A percentile compares a stretch with the other conserved stretches of the same genome.
Evolutionary conservation across 2,329 filamentous ascomycete species (phyloP).

Genomic region (Fusarium tjaetaba): DNA sequence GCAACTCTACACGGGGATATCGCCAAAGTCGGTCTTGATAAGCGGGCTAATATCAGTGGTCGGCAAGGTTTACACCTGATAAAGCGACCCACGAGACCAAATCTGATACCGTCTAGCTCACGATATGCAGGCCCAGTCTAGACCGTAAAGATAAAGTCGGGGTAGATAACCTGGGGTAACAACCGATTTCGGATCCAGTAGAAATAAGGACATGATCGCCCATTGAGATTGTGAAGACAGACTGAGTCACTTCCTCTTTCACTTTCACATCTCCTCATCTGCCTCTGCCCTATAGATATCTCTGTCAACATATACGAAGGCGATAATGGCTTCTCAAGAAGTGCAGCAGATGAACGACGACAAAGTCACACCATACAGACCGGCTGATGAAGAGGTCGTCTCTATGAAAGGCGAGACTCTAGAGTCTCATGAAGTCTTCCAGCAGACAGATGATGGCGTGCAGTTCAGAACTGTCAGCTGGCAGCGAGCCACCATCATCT

Average conservation of each 20-base stretch:
- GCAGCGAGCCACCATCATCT: conserved; percentile 53
- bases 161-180: conserved; percentile 1
- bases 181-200: neutral
- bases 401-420: neutral
- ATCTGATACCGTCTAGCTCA: neutral
- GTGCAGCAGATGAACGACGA: neutral
- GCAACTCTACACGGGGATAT: neutral
- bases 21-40: neutral
- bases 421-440: conserved; percentile 41
- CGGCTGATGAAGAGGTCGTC: neutral
- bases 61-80: neutral
- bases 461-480: conserved; percentile 49
- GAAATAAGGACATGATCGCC: neutral
- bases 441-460: conserved; percentile 39
- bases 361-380: neutral
- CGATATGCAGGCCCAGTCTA: neutral
- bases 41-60: neutral
- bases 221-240: neutral
- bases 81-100: neutral
- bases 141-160: neutral
- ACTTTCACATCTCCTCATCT: too few relatives aligned
- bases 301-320: too few relatives aligned
- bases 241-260: neutral
- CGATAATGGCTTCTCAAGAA: neutral
- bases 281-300: too few relatives aligned